Evolutionary conservation across 306 rosid genomes (phyloP).

Genomic region (Mimosa pudica): DNA sequence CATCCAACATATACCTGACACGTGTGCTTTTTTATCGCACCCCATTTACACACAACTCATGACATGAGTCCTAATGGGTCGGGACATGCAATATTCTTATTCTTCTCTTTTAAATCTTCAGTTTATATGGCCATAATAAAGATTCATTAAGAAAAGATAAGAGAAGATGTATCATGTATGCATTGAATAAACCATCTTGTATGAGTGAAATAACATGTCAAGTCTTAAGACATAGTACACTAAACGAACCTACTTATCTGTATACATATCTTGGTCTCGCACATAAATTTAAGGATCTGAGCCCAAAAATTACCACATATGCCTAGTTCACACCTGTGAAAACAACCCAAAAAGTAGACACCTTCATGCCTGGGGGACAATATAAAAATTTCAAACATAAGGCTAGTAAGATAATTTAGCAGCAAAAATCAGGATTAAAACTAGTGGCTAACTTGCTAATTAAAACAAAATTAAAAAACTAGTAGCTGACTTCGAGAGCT

Average conservation of each 20-base stretch:
- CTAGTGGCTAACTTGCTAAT: not conserved
- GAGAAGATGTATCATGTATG: not conserved
- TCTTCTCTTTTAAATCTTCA: not conserved
- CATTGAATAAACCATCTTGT: not conserved
- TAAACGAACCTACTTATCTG: not conserved
- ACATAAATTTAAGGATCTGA: conserved; percentile 18
- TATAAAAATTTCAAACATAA: conserved; percentile 5
- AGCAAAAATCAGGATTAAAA: conserved; percentile 26
- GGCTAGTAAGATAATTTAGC: not conserved
- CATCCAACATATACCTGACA: not conserved
- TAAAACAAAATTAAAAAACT: no score
- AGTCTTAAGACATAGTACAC: not conserved
- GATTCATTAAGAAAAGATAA: not conserved
- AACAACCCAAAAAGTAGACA: not conserved
- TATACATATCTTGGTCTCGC: not conserved
- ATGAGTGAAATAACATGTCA: not conserved
- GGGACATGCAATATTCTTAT: not conserved
- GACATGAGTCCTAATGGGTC: not conserved
- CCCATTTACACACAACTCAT: not conserved
- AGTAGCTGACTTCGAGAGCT: not conserved
- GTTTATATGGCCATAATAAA: not conserved
- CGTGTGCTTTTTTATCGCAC: not conserved
- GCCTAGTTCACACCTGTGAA: conserved; percentile 4
- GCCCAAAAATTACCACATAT: conserved; percentile 22
- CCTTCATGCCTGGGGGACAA: conserved; percentile 14